These are phyloP conservation scores for Phylloporus sp. DNA, from an alignment of 768 basidiomycete genomes.

Conservation along the genomic window DNA sequence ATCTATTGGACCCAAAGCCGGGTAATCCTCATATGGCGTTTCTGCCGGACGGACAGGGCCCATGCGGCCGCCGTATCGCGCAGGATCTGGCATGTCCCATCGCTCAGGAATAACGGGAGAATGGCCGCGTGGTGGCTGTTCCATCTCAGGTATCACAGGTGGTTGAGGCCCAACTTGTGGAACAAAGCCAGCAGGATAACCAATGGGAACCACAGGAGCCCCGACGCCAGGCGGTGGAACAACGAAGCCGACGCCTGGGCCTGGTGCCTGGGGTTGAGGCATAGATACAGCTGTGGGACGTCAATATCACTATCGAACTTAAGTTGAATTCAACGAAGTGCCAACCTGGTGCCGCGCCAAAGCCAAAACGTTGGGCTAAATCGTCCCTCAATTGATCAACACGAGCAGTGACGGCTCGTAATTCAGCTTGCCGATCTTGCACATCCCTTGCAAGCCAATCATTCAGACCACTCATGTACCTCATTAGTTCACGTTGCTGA, in stretches of 20 bases:
- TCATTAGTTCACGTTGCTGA: conserved; percentile 76
- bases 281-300: conserved; percentile 20
- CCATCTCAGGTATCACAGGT: conserved; percentile 23
- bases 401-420: conserved; percentile 61
- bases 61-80: conserved; percentile 1
- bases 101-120: conserved; percentile 28
- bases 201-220: conserved; percentile 18
- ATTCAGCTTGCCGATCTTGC: conserved; percentile 70
- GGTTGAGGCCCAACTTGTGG: conserved; percentile 11
- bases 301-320: neutral
- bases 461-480: conserved; percentile 74
- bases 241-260: conserved; percentile 15
- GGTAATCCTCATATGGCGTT: conserved; percentile 7
- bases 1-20: neutral
- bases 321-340: neutral
- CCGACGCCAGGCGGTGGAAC: conserved; percentile 22
- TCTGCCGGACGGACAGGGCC: conserved; percentile 39
- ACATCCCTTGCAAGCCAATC: conserved; percentile 80
- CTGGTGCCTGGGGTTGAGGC: conserved; percentile 21
- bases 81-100: conserved; percentile 26
- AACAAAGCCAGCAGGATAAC: conserved; percentile 22
- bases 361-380: conserved; percentile 42
- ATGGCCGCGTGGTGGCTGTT: conserved; percentile 2
- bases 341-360: conserved; percentile 41
- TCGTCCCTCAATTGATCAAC: conserved; percentile 47